These are phyloP conservation scores for Tylopilus subfusipes DNA, from an alignment of 768 basidiomycete species.

Conservation along the genomic window DNA sequence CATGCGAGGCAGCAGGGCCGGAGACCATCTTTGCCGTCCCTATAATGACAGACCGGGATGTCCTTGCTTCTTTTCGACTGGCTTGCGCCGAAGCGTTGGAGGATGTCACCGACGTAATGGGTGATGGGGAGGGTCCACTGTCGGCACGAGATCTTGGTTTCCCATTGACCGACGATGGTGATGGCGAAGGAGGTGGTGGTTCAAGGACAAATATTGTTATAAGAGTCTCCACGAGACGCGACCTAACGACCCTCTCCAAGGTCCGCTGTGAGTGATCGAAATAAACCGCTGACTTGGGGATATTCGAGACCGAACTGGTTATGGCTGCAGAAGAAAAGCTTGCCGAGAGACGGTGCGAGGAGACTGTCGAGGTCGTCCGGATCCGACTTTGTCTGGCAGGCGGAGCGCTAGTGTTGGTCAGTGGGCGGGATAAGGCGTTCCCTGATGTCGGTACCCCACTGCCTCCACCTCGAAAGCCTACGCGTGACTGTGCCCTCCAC, in stretches of 20 bases:
- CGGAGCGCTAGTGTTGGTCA: slow-evolving; percentile 23
- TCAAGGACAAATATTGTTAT: slow-evolving; percentile 50
- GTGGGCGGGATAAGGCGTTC: slow-evolving; percentile 16
- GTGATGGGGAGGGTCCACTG: slow-evolving; percentile 21
- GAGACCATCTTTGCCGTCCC: slow-evolving; percentile 18
- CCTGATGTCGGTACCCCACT: slow-evolving; percentile 13
- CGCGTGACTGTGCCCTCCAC: slow-evolving; percentile 45
- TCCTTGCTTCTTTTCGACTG: slow-evolving; percentile 13
- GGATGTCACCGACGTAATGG: not conserved
- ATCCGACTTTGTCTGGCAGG: slow-evolving; percentile 37
- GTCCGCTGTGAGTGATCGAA: slow-evolving; percentile 63
- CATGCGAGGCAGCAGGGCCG: slow-evolving; percentile 1
- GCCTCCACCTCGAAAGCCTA: slow-evolving; percentile 34
- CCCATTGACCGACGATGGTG: slow-evolving; percentile 26
- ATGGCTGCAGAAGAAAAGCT: slow-evolving; percentile 6
- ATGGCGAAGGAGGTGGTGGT: slow-evolving; percentile 21
- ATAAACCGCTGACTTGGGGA: slow-evolving; percentile 34
- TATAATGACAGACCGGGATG: slow-evolving; percentile 14
- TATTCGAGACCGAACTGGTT: slow-evolving; percentile 6
- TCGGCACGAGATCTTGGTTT: slow-evolving; percentile 24
- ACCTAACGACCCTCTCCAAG: slow-evolving; percentile 66
- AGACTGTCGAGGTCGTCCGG: slow-evolving; percentile 53
- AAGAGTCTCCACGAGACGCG: slow-evolving; percentile 77
- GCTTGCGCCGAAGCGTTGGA: slow-evolving; percentile 3
- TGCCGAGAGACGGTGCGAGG: slow-evolving; percentile 30